Base-by-base conservation (phyloP, 108 stramenopile species). In the Stephanodiscus triporus region DNA sequence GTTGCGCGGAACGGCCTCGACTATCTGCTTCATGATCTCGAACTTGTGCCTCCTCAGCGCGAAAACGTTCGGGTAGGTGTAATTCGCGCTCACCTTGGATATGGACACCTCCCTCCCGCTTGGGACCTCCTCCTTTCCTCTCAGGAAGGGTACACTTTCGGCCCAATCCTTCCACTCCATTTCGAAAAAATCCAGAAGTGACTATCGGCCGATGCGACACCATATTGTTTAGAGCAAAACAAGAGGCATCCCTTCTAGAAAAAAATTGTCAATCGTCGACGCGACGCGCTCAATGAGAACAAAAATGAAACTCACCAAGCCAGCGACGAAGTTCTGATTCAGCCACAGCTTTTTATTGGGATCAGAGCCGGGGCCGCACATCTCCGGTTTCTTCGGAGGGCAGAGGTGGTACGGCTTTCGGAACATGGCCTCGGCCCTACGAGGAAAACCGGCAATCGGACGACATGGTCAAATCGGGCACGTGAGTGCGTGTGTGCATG, bases 361-460 rank as follows among this genome's bases (percentile, higher is more conserved):
- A 63, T 71, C 59, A 0, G 70, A 60, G 2, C 40, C 34, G 29
- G 74, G 68, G 10, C 80, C 74, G 43, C 80, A 81, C 51, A 10
- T 75, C 59, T 81, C 80, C 38, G 80, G 80, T 29, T 71, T 20
- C 51, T 66, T 75, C 5, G 66, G 68, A 20, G 82, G 77, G 38
- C 82, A 83, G 4, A 83, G 45, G 43, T 83, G 82, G 37, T 80
- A 83, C 0, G 82, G 82, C 57, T 83, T 83, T 0, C 82, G 66
- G 27, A 56, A 74, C 82, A 83, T 83, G 6, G 65, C 82, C 43
- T 83, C 80, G 40, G 80, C 80, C 78, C 73, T 74, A 13, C 0
- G 36, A 63, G 5, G 62, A 24, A 43, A 26, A 37, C 26, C 16
- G 30, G 30, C 0, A 14, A 57, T 29, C 23, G 57, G 23, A 40